These are phyloP conservation scores for Prunus mongolica DNA, from an alignment of 306 rosid genomes.

Conservation along the genomic window DNA sequence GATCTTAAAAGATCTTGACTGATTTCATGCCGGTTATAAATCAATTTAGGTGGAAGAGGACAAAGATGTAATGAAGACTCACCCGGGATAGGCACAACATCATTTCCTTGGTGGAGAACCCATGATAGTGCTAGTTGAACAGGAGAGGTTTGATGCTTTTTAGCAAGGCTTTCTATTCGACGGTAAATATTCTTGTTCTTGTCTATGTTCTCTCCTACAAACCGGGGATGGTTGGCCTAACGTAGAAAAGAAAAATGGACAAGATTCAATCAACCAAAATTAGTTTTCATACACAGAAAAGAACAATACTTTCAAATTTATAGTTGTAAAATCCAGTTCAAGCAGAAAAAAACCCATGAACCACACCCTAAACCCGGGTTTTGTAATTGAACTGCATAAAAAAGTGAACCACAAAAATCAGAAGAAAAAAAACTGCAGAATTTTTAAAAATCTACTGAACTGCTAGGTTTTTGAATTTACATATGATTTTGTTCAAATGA, in stretches of 20 bases:
- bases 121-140: conserved; percentile 69
- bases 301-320: background rate
- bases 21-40: no score
- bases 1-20: no score
- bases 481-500: no score
- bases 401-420: no score
- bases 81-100: conserved; percentile 56
- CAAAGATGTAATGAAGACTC: background rate
- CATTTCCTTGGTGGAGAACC: conserved; percentile 66
- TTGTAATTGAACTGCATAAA: background rate
- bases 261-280: background rate
- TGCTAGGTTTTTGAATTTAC: no score
- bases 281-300: background rate
- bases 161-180: conserved; percentile 43
- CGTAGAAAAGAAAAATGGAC: background rate
- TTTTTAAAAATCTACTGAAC: no score
- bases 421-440: no score
- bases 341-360: no score
- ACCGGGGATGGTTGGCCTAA: conserved; percentile 52
- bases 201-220: conserved; percentile 39
- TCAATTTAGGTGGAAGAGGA: background rate
- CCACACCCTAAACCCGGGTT: background rate
- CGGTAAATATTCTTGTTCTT: conserved; percentile 48
- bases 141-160: conserved; percentile 45
- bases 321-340: background rate